Percentiles rank a stretch among this genome's conserved stretches.
Conservation (phyloP, 2,329 filamentous ascomycete species). For the Alternaria brassicicola region DNA sequence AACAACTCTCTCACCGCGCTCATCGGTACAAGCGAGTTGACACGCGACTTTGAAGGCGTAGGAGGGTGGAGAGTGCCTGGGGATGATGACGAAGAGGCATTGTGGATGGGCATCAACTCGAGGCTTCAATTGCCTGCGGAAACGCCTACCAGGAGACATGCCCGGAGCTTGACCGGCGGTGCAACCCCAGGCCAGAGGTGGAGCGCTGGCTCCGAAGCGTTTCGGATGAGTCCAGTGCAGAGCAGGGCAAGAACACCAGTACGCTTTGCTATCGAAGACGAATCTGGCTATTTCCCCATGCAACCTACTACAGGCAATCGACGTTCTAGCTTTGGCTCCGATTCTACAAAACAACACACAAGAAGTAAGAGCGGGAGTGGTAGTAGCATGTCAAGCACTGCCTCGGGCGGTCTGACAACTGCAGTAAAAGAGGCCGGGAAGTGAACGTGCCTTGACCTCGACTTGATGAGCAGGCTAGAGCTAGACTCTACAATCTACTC, state of each 20-base stretch:
- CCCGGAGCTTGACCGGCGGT: constrained; percentile 41
- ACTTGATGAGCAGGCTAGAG: not conserved
- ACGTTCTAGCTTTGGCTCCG: constrained; percentile 28
- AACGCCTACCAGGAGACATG: constrained; percentile 37
- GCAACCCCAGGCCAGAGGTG: constrained; percentile 34
- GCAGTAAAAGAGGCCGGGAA: constrained; percentile 19
- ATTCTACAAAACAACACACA: constrained; percentile 29
- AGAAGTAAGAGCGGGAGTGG: constrained; percentile 37
- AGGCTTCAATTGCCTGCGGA: constrained; percentile 48
- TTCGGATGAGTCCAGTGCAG: constrained; percentile 49
- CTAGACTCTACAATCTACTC: not conserved
- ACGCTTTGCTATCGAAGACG: constrained; percentile 20
- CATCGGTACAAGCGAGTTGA: constrained; percentile 39
- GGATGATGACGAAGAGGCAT: constrained; percentile 51
- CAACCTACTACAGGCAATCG: constrained; percentile 22
- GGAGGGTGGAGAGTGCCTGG: constrained; percentile 50
- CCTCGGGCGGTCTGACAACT: constrained; percentile 15
- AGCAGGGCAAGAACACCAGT: constrained; percentile 46
- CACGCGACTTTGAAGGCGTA: constrained; percentile 53
- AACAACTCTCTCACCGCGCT: constrained; percentile 45
- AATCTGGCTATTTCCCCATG: constrained; percentile 37
- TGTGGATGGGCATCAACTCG: constrained; percentile 54
- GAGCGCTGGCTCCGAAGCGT: constrained; percentile 41
- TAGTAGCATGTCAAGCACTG: constrained; percentile 29
- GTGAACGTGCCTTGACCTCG: not conserved